phyloP scores from a whole-genome alignment of 176 grass and related monocot species.

The Triticum timopheevii region DNA sequence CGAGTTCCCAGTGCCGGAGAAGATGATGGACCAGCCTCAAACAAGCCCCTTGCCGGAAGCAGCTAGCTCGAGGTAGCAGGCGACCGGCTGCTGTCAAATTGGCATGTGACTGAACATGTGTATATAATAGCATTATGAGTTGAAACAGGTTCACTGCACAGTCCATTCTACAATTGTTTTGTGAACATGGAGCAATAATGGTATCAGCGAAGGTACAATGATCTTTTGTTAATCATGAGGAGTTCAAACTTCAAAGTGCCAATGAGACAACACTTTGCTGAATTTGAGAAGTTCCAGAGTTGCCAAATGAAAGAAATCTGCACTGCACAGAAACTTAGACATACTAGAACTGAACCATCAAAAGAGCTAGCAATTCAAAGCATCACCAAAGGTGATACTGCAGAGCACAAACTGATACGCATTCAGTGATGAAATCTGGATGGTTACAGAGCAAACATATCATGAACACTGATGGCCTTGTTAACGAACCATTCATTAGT shows the following conservation, averaged over 20 bases:
- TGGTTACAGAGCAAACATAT: neutral
- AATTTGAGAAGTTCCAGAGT: neutral
- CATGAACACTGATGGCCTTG: neutral
- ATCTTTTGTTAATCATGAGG: too few relatives aligned
- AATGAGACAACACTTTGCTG: too few relatives aligned
- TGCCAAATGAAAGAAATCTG: neutral
- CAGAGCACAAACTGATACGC: too few relatives aligned
- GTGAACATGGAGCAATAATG: neutral
- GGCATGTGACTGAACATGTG: neutral
- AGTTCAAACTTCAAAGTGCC: neutral
- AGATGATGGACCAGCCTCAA: conserved; percentile 9
- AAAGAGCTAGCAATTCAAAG: neutral
- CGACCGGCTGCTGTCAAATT: neutral
- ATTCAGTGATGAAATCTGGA: neutral
- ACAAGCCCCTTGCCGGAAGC: neutral
- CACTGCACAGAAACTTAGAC: neutral
- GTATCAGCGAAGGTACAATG: too few relatives aligned
- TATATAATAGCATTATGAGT: neutral
- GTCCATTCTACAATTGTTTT: neutral
- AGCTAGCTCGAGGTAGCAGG: neutral
- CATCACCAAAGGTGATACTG: neutral
- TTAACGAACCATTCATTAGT: neutral
- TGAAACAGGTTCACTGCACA: neutral
- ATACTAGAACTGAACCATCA: neutral
- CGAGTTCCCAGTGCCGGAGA: neutral